Evolutionary conservation across 805 yeast genomes (phyloP).

Genomic region (Yarrowia sp.): DNA sequence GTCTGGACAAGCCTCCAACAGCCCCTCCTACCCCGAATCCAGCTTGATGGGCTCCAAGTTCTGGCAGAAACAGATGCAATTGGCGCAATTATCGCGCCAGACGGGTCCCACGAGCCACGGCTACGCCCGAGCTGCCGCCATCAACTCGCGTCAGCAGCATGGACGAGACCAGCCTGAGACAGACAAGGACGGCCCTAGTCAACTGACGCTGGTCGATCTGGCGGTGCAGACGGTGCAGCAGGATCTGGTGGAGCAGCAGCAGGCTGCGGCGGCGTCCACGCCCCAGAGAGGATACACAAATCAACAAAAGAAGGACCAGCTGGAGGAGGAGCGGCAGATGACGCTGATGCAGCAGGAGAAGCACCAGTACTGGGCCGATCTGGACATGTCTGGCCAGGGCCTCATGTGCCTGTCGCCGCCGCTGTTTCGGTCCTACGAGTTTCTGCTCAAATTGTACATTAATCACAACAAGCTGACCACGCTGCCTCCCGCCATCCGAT

Average conservation of each 20-base stretch:
- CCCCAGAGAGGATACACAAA: conserved; percentile 32
- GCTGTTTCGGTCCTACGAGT: conserved; percentile 68
- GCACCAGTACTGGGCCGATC: conserved; percentile 89
- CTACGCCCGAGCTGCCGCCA: conserved; percentile 81
- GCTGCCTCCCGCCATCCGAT: conserved; percentile 66
- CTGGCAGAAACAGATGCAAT: conserved; percentile 80
- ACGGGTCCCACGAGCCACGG: conserved; percentile 64
- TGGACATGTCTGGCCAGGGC: conserved; percentile 90
- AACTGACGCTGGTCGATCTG: conserved; percentile 41
- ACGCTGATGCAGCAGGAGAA: conserved; percentile 42
- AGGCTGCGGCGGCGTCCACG: conserved; percentile 16
- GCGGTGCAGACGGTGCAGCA: conserved; percentile 42
- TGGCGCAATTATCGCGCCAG: conserved; percentile 67
- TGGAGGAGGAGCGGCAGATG: conserved; percentile 44
- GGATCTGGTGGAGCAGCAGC: conserved; percentile 29
- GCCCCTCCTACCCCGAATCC: conserved; percentile 20
- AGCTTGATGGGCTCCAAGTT: conserved; percentile 29
- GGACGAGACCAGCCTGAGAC: conserved; percentile 27
- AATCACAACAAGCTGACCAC: conserved; percentile 75
- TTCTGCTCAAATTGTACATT: conserved; percentile 80
- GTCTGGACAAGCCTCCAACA: conserved; percentile 22
- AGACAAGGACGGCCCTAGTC: conserved; percentile 32
- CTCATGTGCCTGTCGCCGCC: conserved; percentile 66
- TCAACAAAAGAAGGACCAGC: conserved; percentile 39
- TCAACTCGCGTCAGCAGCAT: conserved; percentile 43